These are phyloP conservation scores for Kodamaea arcana DNA, from an alignment of 1,139 yeast genomes.

Conservation along the genomic window DNA sequence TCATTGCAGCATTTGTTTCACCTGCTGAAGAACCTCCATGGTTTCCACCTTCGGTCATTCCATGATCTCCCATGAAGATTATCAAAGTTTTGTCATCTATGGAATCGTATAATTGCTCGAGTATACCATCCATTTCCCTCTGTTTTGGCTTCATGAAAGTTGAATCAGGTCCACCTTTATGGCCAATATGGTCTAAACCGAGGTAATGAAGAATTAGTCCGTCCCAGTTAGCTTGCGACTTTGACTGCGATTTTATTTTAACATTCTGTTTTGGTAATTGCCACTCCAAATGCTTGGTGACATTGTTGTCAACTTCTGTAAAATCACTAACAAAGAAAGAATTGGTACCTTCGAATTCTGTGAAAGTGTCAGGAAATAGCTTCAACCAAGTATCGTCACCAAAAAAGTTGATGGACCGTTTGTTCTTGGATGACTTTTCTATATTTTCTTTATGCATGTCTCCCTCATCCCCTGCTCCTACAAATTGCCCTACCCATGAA, in stretches of 20 bases:
- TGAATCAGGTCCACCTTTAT: constrained; percentile 88
- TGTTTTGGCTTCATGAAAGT: constrained; percentile 79
- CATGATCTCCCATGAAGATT: constrained; percentile 89
- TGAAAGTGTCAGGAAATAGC: constrained; percentile 60
- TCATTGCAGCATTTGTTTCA: constrained; percentile 83
- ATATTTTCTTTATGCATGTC: too few species aligned
- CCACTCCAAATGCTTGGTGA: constrained; percentile 73
- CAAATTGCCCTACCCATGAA: constrained; percentile 78
- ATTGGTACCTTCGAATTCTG: constrained; percentile 76
- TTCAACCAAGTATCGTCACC: constrained; percentile 99
- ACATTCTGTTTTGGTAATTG: too few species aligned
- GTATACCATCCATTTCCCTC: constrained; percentile 73
- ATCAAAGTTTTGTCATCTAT: constrained; percentile 49
- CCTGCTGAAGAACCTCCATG: constrained; percentile 95
- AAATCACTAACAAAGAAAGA: constrained; percentile 94
- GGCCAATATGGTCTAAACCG: constrained; percentile 96
- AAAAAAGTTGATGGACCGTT: constrained; percentile 59
- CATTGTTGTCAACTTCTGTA: constrained; percentile 89
- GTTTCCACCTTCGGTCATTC: constrained; percentile 91
- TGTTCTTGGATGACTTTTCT: constrained; percentile 40
- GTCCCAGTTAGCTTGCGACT: constrained; percentile 66
- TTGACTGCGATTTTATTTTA: too few species aligned
- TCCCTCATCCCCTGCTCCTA: background rate
- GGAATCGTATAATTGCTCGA: constrained; percentile 48
- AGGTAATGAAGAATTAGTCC: constrained; percentile 82